Evolutionary conservation across 1,284 basidiomycete species (phyloP).

Genomic region (Cryptococcus sp.): DNA sequence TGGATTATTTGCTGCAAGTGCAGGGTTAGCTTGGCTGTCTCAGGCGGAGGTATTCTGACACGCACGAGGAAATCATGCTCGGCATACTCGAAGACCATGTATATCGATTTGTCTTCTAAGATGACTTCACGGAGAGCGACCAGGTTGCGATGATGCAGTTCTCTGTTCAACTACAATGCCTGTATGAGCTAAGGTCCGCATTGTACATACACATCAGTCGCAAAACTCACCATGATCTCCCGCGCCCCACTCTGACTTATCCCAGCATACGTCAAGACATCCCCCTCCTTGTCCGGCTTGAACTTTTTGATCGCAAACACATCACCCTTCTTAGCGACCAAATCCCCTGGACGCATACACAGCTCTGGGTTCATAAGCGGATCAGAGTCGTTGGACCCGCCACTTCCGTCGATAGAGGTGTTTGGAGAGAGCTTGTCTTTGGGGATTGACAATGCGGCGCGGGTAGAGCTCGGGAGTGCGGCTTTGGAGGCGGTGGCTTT

Average conservation of each 20-base stretch:
- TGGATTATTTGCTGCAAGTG: slow-evolving; percentile 88
- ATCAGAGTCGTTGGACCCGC: slow-evolving; percentile 11
- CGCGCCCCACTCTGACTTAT: slow-evolving; percentile 84
- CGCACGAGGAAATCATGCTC: slow-evolving; percentile 94
- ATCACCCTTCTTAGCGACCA: slow-evolving; percentile 57
- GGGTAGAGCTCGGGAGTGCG: slow-evolving; percentile 26
- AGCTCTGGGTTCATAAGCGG: slow-evolving; percentile 44
- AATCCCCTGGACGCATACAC: slow-evolving; percentile 56
- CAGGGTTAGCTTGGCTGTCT: background rate
- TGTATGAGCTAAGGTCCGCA: background rate
- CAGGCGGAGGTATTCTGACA: too few species aligned
- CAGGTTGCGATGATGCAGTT: slow-evolving; percentile 89
- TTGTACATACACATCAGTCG: background rate
- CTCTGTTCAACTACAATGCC: slow-evolving; percentile 79
- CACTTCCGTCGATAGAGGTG: slow-evolving; percentile 12
- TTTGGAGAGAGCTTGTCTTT: slow-evolving; percentile 10
- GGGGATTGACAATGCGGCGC: slow-evolving; percentile 30
- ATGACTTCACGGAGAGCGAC: slow-evolving; percentile 91
- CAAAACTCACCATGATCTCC: slow-evolving; percentile 19
- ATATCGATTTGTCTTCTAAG: slow-evolving; percentile 94
- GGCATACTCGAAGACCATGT: slow-evolving; percentile 98
- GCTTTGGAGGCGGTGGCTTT: slow-evolving; percentile 19
- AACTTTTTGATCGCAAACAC: slow-evolving; percentile 99
- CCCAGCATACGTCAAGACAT: slow-evolving; percentile 88
- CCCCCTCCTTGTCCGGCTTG: slow-evolving; percentile 98